Evolutionary conservation across 2,329 filamentous ascomycete genomes (phyloP).

Genomic region (Paecilomyces variotii): DNA sequence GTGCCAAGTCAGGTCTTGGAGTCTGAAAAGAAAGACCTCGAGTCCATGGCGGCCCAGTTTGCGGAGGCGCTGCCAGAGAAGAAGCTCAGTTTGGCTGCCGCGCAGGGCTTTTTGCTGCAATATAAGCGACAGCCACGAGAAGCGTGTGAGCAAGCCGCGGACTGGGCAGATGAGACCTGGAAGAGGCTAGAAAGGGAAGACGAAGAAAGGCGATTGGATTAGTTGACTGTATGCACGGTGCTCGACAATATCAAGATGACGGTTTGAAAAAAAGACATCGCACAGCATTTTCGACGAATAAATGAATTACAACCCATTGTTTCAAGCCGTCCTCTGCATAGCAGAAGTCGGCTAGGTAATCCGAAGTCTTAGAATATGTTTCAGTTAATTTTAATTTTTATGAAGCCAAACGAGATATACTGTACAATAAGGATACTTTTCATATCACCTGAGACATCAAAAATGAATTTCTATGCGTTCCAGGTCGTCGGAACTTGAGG

Average conservation of each 20-base stretch:
- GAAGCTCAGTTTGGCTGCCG: conserved; percentile 52
- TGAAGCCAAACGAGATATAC: neutral
- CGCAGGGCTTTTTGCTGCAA: conserved; percentile 58
- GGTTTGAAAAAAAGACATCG: no score
- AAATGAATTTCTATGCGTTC: conserved; percentile 22
- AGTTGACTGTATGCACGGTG: neutral
- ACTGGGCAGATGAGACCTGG: conserved; percentile 11
- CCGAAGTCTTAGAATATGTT: neutral
- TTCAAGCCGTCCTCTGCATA: neutral
- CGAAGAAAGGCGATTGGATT: neutral
- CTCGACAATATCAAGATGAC: no score
- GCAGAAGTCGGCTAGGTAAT: neutral
- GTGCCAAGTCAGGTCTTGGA: conserved; percentile 26
- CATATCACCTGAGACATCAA: neutral
- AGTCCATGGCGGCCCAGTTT: conserved; percentile 33
- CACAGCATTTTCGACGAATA: neutral
- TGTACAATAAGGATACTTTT: neutral
- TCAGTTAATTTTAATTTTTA: neutral
- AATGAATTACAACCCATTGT: neutral
- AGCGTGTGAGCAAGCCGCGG: conserved; percentile 43
- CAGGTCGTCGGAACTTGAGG: conserved; percentile 56
- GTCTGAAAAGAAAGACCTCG: conserved; percentile 16
- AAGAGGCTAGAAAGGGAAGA: conserved; percentile 3
- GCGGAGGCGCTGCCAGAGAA: conserved; percentile 45
- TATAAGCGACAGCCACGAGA: conserved; percentile 51